Conservation (phyloP, 371 early-diverging fungal genomes). For the Mucor indicus region DNA sequence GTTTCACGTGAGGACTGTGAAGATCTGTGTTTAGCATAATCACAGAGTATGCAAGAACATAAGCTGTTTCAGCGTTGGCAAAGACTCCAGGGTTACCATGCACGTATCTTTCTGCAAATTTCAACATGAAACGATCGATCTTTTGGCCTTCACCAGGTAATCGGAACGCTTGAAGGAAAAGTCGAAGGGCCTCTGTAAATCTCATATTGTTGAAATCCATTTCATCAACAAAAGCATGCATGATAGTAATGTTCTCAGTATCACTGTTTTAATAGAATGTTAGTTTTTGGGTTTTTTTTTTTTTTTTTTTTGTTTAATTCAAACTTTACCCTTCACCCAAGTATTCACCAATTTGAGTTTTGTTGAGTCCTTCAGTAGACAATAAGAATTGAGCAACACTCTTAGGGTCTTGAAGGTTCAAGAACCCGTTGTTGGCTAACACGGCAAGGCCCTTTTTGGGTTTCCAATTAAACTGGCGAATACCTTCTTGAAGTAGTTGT, state of each 20-base stretch:
- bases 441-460: slow-evolving; percentile 88
- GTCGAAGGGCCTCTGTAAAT: slow-evolving; percentile 84
- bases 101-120: slow-evolving; percentile 93
- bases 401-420: slow-evolving; percentile 51
- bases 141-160: slow-evolving; percentile 98
- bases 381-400: slow-evolving; percentile 77
- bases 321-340: slow-evolving; percentile 79
- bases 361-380: slow-evolving; percentile 75
- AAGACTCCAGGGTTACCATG: slow-evolving; percentile 73
- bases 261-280: slow-evolving; percentile 40
- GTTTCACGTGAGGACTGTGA: slow-evolving; percentile 88
- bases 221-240: slow-evolving; percentile 94
- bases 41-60: slow-evolving; percentile 91
- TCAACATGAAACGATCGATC: slow-evolving; percentile 97
- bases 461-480: slow-evolving; percentile 84
- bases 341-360: slow-evolving; percentile 90
- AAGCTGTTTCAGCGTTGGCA: slow-evolving; percentile 89
- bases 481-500: slow-evolving; percentile 73
- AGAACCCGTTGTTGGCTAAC: slow-evolving; percentile 62
- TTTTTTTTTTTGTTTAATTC: neutral
- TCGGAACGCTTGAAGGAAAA: slow-evolving; percentile 92
- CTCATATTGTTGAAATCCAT: slow-evolving; percentile 77
- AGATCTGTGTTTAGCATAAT: slow-evolving; percentile 97
- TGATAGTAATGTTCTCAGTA: slow-evolving; percentile 82
- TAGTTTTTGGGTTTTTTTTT: neutral